Base-by-base conservation (phyloP, 2,329 filamentous ascomycete genomes). In the Fusarium armeniacum region DNA sequence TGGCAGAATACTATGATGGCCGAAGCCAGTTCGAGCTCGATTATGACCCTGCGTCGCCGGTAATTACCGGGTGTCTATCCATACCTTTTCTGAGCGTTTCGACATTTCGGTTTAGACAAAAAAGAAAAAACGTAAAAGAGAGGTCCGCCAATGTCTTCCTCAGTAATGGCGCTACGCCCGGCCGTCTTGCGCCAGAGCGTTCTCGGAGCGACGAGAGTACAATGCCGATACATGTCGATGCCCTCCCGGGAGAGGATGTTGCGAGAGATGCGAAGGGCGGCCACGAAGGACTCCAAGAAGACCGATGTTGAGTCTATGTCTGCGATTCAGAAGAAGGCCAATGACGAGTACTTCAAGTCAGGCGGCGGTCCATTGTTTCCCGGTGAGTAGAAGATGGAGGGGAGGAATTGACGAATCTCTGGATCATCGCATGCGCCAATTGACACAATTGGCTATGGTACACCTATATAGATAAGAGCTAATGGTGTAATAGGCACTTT, bases 401-500 rank as follows among this genome's bases (percentile, higher is more conserved):
- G 13, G 44, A 22, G 32, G 18, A 28, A 36, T 38, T 10, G 20
- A 28, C 12, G 15, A 16, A 26, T 35, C 22, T 20, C 11, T 5
- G 3, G 36, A 15, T 24, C 26, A 15, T 20, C 36, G 32, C 7
- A 44, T 40, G 22, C 18, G 16, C n/a, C 62, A 53, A 54, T 71
- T 55, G 62, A 50, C 18, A 20, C 35, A 32, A 26, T 46, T 28
- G 38, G 55, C 12, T 38, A 32, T 12, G 24, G 1, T 4, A 16
- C 3, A 33, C 15, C 3, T 8, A n/a, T 6, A 12, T 6, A 41
- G 28, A 3, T 16, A 24, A 6, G 26, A 33, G 50, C 36, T 61
- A 28, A 69, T 38, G n/a, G 5, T 6, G 15, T 7, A 54, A 60
- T 60, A 86, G 85, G 81, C 67, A 85, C 84, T n/a, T 84, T 87